Conservation (phyloP, 768 basidiomycete species). For the Phaeotremella skinneri region DNA sequence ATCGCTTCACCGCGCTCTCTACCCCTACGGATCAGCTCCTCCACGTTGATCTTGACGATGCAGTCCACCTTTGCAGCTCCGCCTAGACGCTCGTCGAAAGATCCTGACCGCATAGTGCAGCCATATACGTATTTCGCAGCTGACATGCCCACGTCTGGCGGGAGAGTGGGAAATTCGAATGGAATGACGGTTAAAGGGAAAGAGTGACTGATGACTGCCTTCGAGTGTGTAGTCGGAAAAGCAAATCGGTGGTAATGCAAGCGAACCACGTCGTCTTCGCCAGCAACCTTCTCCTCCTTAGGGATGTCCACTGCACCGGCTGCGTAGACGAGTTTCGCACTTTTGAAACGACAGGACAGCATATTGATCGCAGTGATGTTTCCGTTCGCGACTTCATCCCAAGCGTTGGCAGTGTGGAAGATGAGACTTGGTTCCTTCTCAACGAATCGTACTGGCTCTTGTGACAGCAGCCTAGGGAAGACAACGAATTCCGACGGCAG, state of each 20-base stretch:
- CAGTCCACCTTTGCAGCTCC: slow-evolving; percentile 54
- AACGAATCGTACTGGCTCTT: slow-evolving; percentile 41
- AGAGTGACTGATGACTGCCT: slow-evolving; percentile 41
- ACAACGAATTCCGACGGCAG: slow-evolving; percentile 52
- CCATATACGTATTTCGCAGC: slow-evolving; percentile 51
- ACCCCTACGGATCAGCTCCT: slow-evolving; percentile 39
- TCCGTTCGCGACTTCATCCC: slow-evolving; percentile 41
- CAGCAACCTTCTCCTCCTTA: slow-evolving; percentile 27
- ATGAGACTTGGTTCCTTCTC: slow-evolving; percentile 52
- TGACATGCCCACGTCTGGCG: slow-evolving; percentile 42
- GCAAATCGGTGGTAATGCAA: slow-evolving; percentile 52
- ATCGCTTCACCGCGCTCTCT: slow-evolving; percentile 24
- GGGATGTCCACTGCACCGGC: slow-evolving; percentile 52
- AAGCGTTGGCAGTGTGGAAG: slow-evolving; percentile 54
- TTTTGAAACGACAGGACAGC: slow-evolving; percentile 51
- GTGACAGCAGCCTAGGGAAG: slow-evolving; percentile 45
- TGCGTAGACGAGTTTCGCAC: slow-evolving; percentile 52
- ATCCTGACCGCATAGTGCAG: slow-evolving; percentile 52
- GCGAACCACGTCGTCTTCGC: slow-evolving; percentile 48
- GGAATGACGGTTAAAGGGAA: slow-evolving; percentile 52
- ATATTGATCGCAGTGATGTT: slow-evolving; percentile 42
- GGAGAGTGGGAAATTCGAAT: slow-evolving; percentile 53
- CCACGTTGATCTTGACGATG: slow-evolving; percentile 52
- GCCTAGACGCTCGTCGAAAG: slow-evolving; percentile 52
- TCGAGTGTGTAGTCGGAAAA: slow-evolving; percentile 14